phyloP scores from a whole-genome alignment of 768 basidiomycete species.

The Bullera alba region DNA sequence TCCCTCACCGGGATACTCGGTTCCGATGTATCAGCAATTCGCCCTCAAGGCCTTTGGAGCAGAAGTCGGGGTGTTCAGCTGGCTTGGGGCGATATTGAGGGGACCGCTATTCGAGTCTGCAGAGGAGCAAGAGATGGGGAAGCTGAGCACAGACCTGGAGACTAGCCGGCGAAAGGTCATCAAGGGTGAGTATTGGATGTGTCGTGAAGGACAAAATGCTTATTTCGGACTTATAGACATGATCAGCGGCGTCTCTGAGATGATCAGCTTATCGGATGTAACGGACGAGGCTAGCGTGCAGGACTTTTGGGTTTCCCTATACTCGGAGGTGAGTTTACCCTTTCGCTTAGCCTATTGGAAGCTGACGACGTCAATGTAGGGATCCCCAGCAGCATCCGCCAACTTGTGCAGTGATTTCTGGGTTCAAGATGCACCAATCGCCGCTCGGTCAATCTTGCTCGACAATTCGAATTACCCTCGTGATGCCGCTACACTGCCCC shows the following conservation, averaged over 20 bases:
- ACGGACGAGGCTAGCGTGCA: conserved; percentile 41
- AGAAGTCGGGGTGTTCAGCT: conserved; percentile 49
- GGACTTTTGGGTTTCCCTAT: conserved; percentile 32
- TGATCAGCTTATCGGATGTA: conserved; percentile 68
- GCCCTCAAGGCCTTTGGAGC: conserved; percentile 55
- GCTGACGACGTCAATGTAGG: no score
- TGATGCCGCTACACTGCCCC: conserved; percentile 62
- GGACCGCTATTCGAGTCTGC: conserved; percentile 58
- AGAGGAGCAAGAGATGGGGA: conserved; percentile 63
- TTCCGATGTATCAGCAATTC: conserved; percentile 54
- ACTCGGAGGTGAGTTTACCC: no score
- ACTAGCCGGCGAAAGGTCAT: conserved; percentile 67
- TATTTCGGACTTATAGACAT: conserved; percentile 63
- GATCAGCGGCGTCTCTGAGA: conserved; percentile 64
- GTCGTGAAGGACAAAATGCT: not conserved
- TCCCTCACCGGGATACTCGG: conserved; percentile 53
- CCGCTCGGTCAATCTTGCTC: conserved; percentile 68
- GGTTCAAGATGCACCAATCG: conserved; percentile 63
- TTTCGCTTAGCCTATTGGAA: no score
- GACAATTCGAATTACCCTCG: conserved; percentile 82
- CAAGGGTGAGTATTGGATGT: conserved; percentile 58
- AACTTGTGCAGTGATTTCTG: conserved; percentile 72
- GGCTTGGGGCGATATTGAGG: conserved; percentile 25
- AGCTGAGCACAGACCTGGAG: conserved; percentile 55
- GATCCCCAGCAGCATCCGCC: conserved; percentile 54